phyloP scores from a whole-genome alignment of 305 asterid species.

The Salvia sclarea region DNA sequence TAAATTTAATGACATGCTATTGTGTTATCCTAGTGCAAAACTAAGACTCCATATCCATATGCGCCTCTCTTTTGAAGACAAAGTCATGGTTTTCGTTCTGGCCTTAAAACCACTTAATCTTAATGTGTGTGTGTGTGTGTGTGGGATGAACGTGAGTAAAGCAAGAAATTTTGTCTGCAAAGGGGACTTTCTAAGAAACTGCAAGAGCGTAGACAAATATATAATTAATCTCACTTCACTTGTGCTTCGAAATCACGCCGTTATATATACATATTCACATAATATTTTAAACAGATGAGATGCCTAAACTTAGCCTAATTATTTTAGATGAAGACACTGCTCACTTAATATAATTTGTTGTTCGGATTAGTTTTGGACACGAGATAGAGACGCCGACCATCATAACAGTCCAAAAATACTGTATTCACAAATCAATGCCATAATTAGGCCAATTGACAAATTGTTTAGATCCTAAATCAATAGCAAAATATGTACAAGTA shows the following conservation, averaged over 20 bases:
- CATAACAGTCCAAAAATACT: background rate
- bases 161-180: constrained; percentile 3
- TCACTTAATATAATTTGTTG: background rate
- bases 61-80: background rate
- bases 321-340: background rate
- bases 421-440: background rate
- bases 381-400: background rate
- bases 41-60: too few relatives aligned
- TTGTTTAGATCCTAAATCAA: background rate
- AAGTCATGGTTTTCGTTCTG: background rate
- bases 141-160: constrained; percentile 30
- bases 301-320: background rate
- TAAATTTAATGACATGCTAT: background rate
- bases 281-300: too few relatives aligned
- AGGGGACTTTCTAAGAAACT: constrained; percentile 33
- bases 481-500: background rate
- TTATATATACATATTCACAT: background rate
- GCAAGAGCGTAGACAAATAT: constrained; percentile 4
- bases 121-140: background rate
- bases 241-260: background rate
- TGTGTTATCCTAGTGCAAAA: background rate
- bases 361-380: background rate
- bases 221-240: background rate
- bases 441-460: background rate
- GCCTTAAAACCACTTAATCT: background rate